Evolutionary conservation across 306 rosid species (phyloP), one percentile per base, ranked within the genome.

Genomic region (Quercus parvula): DNA sequence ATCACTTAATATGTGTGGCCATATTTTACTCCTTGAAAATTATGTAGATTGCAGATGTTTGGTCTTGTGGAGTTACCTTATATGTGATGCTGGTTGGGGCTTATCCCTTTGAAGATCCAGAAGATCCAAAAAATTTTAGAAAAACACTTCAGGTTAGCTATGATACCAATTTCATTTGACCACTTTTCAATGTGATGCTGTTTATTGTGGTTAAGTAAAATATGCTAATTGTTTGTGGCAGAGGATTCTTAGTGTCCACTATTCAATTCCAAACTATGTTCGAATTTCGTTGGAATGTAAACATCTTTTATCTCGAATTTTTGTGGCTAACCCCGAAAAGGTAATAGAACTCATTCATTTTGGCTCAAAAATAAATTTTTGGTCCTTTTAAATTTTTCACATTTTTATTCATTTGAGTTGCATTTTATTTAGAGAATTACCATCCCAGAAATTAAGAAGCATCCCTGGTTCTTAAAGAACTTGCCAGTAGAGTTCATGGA

Each of bases 51-150:
- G 98, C 99, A 77, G 99, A 96, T 91, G 99, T 96, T 84, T 96
- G 99, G 99, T 93, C 98, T 64, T 96, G 99, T 89, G 99, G 97
- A 84, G 99, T 96, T 84, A 96, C 99, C 66, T 84, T 96, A 51
- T 96, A 96, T 85, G 99, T 96, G 84, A 96, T 96, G 99, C 87
- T 96, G 77, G 99, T 91, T 80, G 99, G 99, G 4, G 98, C 94
- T 78, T 96, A 96, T 91, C 99, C 99, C 80, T 96, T 96, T 64
- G 99, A 96, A 91, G 99, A 96, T 84, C 94, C 98, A 46, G 96
- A 91, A 77, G 96, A 96, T 77, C 97, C 99, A 14, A 93, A 77
- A 80, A 96, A 96, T 85, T 93, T 93, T 84, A 91, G 94, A 87
- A 93, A 93, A 85, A 93, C 99, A 80, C 99, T 96, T 73, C 91